A percentile compares a stretch with the other conserved stretches of the same genome.
phyloP scores from a whole-genome alignment of 2,329 filamentous ascomycete species.

The Alternaria novae-zelandiae region DNA sequence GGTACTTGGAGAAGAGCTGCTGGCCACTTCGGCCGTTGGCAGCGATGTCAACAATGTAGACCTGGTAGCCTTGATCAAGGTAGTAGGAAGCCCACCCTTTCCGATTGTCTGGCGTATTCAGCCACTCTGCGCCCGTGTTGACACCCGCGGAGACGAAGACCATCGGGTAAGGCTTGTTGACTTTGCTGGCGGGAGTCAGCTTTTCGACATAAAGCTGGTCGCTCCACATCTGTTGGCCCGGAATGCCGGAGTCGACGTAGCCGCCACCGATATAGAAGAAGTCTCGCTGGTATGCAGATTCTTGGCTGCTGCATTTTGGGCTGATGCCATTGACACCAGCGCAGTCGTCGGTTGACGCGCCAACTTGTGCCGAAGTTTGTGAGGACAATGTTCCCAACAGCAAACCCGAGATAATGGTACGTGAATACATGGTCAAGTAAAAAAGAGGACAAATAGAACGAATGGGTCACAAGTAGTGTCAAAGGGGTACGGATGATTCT shows the following conservation, averaged over 20 bases:
- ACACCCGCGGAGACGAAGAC: conserved; percentile 31
- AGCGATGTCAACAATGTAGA: conserved; percentile 28
- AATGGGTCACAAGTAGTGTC: not conserved
- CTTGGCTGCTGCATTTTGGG: conserved; percentile 26
- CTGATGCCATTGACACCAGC: conserved; percentile 22
- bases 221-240: conserved; percentile 22
- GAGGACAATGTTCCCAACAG: not conserved
- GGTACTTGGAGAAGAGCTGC: conserved; percentile 6
- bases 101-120: conserved; percentile 24
- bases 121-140: conserved; percentile 23
- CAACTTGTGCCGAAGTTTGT: not conserved
- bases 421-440: not conserved
- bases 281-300: conserved; percentile 29
- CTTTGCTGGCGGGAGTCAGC: conserved; percentile 18
- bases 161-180: conserved; percentile 25
- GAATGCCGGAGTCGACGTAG: conserved; percentile 28
- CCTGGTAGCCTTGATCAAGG: conserved; percentile 26
- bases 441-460: not conserved
- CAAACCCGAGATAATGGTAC: not conserved
- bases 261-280: conserved; percentile 35
- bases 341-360: not conserved
- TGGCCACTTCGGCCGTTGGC: conserved; percentile 16
- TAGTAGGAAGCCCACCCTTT: conserved; percentile 29
- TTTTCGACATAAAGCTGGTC: conserved; percentile 32
- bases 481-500: not conserved